A percentile compares a stretch with the other conserved stretches of the same genome.
Conservation (phyloP, 108 stramenopile genomes). For the Pseudonitzschia delicatissima region DNA sequence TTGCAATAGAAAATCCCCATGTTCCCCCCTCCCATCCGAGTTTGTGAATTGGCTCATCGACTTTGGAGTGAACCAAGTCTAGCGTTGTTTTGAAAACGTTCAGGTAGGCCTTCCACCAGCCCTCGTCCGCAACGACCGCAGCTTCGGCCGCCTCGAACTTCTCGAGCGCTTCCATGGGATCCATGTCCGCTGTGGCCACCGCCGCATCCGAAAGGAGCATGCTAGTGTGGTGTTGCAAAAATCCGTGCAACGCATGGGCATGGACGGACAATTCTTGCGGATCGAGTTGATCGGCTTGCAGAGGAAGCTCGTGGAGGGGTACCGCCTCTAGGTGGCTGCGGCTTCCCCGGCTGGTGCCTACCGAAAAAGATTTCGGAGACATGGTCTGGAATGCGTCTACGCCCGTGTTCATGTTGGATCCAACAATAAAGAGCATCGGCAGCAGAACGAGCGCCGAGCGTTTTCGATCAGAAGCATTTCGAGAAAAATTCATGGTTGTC, state of each 20-base stretch:
- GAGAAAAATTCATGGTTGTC: not conserved
- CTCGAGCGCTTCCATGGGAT: constrained; percentile 4
- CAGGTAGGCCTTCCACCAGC: constrained; percentile 55
- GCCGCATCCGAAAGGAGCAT: not conserved
- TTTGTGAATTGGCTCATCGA: constrained; percentile 46
- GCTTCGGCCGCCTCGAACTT: constrained; percentile 22
- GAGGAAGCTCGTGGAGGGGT: not conserved
- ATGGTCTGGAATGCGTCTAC: not conserved
- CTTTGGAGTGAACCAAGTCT: constrained; percentile 54
- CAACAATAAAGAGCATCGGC: not conserved
- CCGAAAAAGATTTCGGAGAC: not conserved
- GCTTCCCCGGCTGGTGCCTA: not conserved
- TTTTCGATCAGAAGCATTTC: not conserved
- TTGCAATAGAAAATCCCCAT: constrained; percentile 77
- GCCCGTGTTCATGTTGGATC: not conserved
- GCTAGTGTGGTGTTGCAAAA: constrained; percentile 1
- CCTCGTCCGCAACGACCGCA: constrained; percentile 14
- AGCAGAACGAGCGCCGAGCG: not conserved
- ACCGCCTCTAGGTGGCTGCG: not conserved
- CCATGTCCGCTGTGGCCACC: not conserved
- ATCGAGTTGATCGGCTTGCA: not conserved
- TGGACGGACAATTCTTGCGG: constrained; percentile 7
- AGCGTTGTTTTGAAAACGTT: constrained; percentile 54
- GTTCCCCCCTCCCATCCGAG: constrained; percentile 66
- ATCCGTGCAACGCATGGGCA: constrained; percentile 1